Evolutionary conservation across 306 rosid species (phyloP), one percentile per base, ranked within the genome.

Genomic region (Begonia peltatifolia): DNA sequence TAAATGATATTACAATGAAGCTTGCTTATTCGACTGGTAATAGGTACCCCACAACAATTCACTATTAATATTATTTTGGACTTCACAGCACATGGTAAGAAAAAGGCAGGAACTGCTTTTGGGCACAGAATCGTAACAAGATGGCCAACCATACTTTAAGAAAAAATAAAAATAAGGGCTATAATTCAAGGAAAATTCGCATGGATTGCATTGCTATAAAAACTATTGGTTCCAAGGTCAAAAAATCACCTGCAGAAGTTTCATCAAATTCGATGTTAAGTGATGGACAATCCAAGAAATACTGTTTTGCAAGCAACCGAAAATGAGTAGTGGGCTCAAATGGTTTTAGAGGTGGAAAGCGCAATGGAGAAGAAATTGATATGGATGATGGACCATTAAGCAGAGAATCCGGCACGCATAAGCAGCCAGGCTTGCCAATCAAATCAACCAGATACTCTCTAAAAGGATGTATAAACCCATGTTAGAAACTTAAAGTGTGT

Each of bases 301-400:
- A 92, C 77, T 86, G 93, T 69, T 81, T 84, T 64, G 99, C 99
- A 62, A 87, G 79, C 75, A 83, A 69, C 81, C 93, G 74, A 73
- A 87, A 87, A 83, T 92, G 94, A 72, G 79, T 64, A 60, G 74
- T 47, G 58, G 81, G 75, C 68, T 77, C 94, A 73, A 75, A 83
- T 59, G 93, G 79, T 65, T 84, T 86, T 63, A 67, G 63, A 60
- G 87, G 75, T 63, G 94, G 99, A 81, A 87, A 79, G 69, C 81
- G 94, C 94, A 92, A 60, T 22, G 99, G 99, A 30, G 99, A 92
- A 71, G 88, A 87, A 76, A 92, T 77, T 68, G 79, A 79, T 77
- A 92, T 83, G 84, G 99, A 83, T 55, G 96, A 87, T 64, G 99
- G 99, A 60, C 99, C 99, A 56, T 92, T 92, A 78, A 86, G 84